Conservation (phyloP, 2,329 filamentous ascomycete species). For the Alternaria angustiovoidea region DNA sequence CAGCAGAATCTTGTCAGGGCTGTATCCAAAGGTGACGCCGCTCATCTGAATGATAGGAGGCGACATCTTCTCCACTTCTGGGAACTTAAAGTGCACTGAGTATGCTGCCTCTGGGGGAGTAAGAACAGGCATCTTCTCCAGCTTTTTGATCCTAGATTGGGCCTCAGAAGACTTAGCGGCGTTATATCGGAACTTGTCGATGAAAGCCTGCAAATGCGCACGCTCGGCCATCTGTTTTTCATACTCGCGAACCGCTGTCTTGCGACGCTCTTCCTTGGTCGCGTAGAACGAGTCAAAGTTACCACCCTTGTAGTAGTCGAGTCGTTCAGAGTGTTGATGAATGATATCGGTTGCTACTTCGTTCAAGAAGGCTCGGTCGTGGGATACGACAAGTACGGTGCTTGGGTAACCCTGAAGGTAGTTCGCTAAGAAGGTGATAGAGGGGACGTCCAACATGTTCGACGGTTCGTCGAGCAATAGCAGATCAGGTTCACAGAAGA, state of each 20-base stretch:
- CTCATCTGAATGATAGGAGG: constrained; percentile 98
- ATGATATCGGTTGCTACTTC: constrained; percentile 99
- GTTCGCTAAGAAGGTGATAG: constrained; percentile 95
- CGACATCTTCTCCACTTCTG: constrained; percentile 95
- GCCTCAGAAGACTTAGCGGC: constrained; percentile 98
- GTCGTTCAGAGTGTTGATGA: constrained; percentile 93
- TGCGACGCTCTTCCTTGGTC: constrained; percentile 94
- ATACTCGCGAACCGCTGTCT: constrained; percentile 96
- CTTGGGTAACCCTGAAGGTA: constrained; percentile 95
- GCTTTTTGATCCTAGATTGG: constrained; percentile 97
- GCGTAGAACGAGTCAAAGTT: constrained; percentile 85
- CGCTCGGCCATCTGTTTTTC: constrained; percentile 97
- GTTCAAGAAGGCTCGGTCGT: constrained; percentile 99
- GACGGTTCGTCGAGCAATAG: constrained; percentile 98
- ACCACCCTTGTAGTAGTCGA: constrained; percentile 98
- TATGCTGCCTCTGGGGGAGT: constrained; percentile 93
- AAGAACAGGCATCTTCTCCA: constrained; percentile 94
- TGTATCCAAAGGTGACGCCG: constrained; percentile 89
- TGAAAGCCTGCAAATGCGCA: constrained; percentile 93
- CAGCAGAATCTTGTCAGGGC: constrained; percentile 78
- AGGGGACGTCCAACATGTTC: constrained; percentile 99
- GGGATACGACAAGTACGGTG: constrained; percentile 93
- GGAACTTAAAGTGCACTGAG: constrained; percentile 95
- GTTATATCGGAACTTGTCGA: constrained; percentile 99
- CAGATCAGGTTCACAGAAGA: constrained; percentile 97